Conservation (phyloP, 768 basidiomycete species). For the Vararia minispora region DNA sequence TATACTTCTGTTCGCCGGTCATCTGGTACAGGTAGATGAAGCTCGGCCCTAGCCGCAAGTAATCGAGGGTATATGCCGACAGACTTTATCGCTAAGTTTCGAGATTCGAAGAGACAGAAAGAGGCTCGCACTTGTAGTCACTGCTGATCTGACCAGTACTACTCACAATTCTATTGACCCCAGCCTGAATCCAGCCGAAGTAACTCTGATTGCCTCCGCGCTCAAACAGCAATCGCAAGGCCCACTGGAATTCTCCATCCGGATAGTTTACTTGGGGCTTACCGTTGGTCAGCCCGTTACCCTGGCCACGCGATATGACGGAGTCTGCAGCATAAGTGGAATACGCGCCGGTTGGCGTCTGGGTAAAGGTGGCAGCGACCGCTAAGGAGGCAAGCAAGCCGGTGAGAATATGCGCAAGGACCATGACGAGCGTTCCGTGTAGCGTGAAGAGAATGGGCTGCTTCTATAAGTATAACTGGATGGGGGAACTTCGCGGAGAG, state of each 20-base stretch:
- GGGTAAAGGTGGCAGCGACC: too few species aligned
- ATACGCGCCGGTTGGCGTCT: too few species aligned
- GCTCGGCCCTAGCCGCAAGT: conserved; percentile 27
- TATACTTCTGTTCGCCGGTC: conserved; percentile 28
- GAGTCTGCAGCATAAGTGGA: conserved; percentile 37
- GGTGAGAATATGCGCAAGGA: too few species aligned
- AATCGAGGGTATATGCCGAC: conserved; percentile 23
- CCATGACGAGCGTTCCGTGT: too few species aligned
- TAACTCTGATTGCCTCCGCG: conserved; percentile 30
- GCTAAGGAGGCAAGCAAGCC: too few species aligned
- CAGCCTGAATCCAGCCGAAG: conserved; percentile 28
- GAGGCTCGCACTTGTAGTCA: conserved; percentile 1
- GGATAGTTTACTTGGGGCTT: conserved; percentile 29
- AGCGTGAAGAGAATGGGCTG: too few species aligned
- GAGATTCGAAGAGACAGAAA: background rate
- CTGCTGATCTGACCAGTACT: conserved; percentile 28
- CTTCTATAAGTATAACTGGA: too few species aligned
- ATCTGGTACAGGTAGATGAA: conserved; percentile 28
- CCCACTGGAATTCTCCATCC: conserved; percentile 30
- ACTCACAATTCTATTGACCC: conserved; percentile 28
- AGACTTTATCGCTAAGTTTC: too few species aligned
- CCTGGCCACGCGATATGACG: conserved; percentile 31
- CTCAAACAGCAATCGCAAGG: conserved; percentile 29
- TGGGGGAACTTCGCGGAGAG: too few species aligned
- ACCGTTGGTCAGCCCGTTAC: conserved; percentile 28